phyloP scores from a whole-genome alignment of 2,329 filamentous ascomycete species.

The Ophiocordyceps polyrhachis-furcata region DNA sequence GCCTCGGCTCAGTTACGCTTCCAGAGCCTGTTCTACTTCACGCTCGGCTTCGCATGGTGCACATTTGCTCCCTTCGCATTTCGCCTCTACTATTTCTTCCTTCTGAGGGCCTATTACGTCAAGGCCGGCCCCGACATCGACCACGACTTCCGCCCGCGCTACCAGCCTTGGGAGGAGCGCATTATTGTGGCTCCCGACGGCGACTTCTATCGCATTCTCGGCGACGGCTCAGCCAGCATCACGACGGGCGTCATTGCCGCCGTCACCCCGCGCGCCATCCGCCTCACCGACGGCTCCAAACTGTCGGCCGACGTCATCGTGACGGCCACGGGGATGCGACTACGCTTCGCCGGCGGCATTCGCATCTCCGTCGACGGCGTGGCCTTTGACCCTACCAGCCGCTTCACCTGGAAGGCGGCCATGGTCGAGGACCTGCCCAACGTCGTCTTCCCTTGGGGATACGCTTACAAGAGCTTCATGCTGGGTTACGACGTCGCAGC shows the following conservation, averaged over 20 bases:
- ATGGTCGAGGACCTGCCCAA: conserved; percentile 49
- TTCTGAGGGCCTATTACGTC: conserved; percentile 22
- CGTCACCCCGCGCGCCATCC: conserved; percentile 23
- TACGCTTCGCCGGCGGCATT: conserved; percentile 35
- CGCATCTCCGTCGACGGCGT: conserved; percentile 30
- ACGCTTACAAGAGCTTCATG: conserved; percentile 43
- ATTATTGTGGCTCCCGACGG: conserved; percentile 36
- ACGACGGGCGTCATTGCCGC: conserved; percentile 26
- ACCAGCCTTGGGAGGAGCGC: conserved; percentile 48
- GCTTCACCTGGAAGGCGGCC: conserved; percentile 36
- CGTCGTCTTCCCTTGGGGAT: conserved; percentile 37
- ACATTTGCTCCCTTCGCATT: conserved; percentile 26
- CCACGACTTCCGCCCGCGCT: conserved; percentile 35
- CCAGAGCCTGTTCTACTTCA: conserved; percentile 26
- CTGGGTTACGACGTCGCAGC: conserved; percentile 37
- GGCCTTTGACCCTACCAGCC: conserved; percentile 20
- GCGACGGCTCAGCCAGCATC: conserved; percentile 18
- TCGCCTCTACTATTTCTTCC: conserved; percentile 21
- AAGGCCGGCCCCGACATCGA: conserved; percentile 27
- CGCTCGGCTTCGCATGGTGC: too few relatives aligned
- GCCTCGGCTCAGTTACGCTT: conserved; percentile 26
- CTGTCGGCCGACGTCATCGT: conserved; percentile 43
- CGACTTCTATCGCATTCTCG: conserved; percentile 25
- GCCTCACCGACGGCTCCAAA: conserved; percentile 21
- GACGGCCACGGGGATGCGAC: conserved; percentile 42